These are phyloP conservation scores for Xylariaceae sp. DNA, from an alignment of 2,329 filamentous ascomycete genomes.

Conservation along the genomic window DNA sequence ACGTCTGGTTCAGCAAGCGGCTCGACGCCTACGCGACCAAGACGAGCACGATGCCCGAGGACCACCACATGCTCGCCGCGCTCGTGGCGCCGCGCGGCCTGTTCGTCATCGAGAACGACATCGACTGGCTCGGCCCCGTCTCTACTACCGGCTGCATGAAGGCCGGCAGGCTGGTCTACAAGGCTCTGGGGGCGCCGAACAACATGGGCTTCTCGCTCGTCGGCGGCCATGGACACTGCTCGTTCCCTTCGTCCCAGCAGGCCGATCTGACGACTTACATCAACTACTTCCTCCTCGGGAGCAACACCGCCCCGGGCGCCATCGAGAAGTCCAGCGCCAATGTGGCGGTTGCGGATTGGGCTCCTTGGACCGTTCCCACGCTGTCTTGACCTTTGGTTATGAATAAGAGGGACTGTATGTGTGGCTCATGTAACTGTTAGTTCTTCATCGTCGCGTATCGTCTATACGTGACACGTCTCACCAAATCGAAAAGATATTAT, in stretches of 20 bases:
- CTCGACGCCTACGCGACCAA: slow-evolving; percentile 48
- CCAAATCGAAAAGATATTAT: too few relatives aligned
- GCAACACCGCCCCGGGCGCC: slow-evolving; percentile 29
- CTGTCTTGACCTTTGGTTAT: too few relatives aligned
- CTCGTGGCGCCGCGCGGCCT: slow-evolving; percentile 52
- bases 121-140: slow-evolving; percentile 54
- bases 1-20: slow-evolving; percentile 56
- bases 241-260: slow-evolving; percentile 48
- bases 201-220: slow-evolving; percentile 54
- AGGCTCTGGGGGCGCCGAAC: slow-evolving; percentile 46
- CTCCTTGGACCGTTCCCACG: slow-evolving; percentile 36
- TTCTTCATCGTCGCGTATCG: too few relatives aligned
- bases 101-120: slow-evolving; percentile 52
- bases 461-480: too few relatives aligned
- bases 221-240: slow-evolving; percentile 50
- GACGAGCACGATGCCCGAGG: slow-evolving; percentile 44
- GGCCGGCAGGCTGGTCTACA: slow-evolving; percentile 48
- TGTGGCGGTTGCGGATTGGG: slow-evolving; percentile 36
- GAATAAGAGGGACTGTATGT: too few relatives aligned
- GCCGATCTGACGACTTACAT: slow-evolving; percentile 49
- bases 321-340: slow-evolving; percentile 36
- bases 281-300: slow-evolving; percentile 46
- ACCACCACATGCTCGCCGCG: slow-evolving; percentile 54
- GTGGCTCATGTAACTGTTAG: too few relatives aligned
- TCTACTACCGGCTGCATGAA: slow-evolving; percentile 54